phyloP scores from a whole-genome alignment of 495 filamentous ascomycete species.

The Tuber magnatum region DNA sequence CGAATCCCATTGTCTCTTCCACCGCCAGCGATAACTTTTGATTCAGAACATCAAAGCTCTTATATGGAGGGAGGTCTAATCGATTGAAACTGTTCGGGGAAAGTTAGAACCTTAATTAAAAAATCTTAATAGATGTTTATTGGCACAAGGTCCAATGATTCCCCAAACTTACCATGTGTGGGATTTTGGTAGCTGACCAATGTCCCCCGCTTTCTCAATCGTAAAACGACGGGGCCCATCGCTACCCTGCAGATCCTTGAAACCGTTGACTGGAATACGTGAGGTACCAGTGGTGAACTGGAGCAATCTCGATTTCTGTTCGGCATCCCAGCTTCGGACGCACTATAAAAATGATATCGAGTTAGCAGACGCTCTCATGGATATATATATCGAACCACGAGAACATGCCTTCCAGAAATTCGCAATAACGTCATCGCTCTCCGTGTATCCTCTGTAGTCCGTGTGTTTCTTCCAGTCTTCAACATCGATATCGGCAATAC shows the following conservation, averaged over 20 bases:
- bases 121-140: background rate
- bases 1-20: slow-evolving; percentile 98
- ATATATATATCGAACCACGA: background rate
- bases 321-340: slow-evolving; percentile 90
- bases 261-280: slow-evolving; percentile 97
- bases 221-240: slow-evolving; percentile 94
- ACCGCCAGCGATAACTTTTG: slow-evolving; percentile 90
- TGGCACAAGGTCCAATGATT: background rate
- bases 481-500: slow-evolving; percentile 98
- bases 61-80: slow-evolving; percentile 91
- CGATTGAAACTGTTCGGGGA: slow-evolving; percentile 73
- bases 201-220: slow-evolving; percentile 93
- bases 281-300: slow-evolving; percentile 98
- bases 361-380: slow-evolving; percentile 17
- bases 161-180: slow-evolving; percentile 79
- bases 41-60: slow-evolving; percentile 72
- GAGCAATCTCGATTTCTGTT: slow-evolving; percentile 91
- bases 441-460: slow-evolving; percentile 99
- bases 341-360: slow-evolving; percentile 43
- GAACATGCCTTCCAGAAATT: slow-evolving; percentile 93
- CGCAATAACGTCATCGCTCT: slow-evolving; percentile 90
- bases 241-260: slow-evolving; percentile 97
- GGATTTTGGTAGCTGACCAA: slow-evolving; percentile 82
- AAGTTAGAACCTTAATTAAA: slow-evolving; percentile 5
- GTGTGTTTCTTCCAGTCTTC: slow-evolving; percentile 99